Conservation (phyloP, 371 early-diverging fungal genomes). For the Mucor piriformis region DNA sequence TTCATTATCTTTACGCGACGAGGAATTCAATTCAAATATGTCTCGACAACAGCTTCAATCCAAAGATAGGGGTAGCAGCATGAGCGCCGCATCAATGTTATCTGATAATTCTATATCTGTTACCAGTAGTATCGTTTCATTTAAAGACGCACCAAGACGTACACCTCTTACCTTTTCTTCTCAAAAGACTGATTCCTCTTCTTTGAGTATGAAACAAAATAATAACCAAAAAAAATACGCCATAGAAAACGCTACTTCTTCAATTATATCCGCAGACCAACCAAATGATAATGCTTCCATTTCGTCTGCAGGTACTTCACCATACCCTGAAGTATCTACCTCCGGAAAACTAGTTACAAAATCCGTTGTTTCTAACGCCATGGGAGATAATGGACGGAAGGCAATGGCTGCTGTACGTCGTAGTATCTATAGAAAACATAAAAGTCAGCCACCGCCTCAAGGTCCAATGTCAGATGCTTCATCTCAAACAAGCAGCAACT, state of each 20-base stretch:
- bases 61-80: constrained; percentile 8
- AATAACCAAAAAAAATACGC: not conserved
- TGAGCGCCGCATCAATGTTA: constrained; percentile 5
- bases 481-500: constrained; percentile 4
- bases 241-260: constrained; percentile 1
- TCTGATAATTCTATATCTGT: not conserved
- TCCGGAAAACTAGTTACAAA: constrained; percentile 1
- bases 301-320: constrained; percentile 3
- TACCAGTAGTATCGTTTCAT: constrained; percentile 12
- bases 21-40: not conserved
- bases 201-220: not conserved
- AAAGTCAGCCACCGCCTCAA: constrained; percentile 9
- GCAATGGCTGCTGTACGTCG: constrained; percentile 23
- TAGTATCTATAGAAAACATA: constrained; percentile 26
- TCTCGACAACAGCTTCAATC: not conserved
- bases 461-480: not conserved
- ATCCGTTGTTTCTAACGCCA: constrained; percentile 3
- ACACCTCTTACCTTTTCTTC: not conserved
- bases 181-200: not conserved
- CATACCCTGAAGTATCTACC: constrained; percentile 4
- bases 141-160: constrained; percentile 13
- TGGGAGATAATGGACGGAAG: constrained; percentile 18
- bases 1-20: not conserved
- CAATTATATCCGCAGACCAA: constrained; percentile 1
- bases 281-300: constrained; percentile 1